phyloP scores from a whole-genome alignment of 2,329 filamentous ascomycete genomes.

The Alternaria brassicae region DNA sequence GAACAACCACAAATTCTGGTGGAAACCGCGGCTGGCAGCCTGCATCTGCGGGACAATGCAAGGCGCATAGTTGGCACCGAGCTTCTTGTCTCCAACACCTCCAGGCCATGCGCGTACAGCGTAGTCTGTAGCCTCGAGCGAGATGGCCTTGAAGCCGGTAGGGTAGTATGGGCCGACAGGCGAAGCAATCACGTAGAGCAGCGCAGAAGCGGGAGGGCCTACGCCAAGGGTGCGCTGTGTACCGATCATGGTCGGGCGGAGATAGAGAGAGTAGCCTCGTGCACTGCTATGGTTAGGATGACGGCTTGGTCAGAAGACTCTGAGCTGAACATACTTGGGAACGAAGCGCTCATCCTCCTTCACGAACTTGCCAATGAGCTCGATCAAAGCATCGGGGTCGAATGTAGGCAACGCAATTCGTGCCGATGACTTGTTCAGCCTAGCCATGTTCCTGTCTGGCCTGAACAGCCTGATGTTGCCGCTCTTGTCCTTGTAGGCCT shows the following conservation, averaged over 20 bases:
- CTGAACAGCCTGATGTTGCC: constrained; percentile 87
- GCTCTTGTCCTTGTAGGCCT: constrained; percentile 89
- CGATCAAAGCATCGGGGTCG: constrained; percentile 73
- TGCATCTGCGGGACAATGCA: constrained; percentile 96
- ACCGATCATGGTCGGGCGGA: constrained; percentile 95
- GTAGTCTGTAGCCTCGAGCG: constrained; percentile 94
- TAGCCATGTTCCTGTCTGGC: constrained; percentile 94
- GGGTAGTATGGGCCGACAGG: constrained; percentile 98
- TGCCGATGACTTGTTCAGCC: constrained; percentile 87
- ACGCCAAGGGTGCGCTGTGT: constrained; percentile 95
- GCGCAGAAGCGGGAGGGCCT: constrained; percentile 85
- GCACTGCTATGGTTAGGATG: constrained; percentile 48
- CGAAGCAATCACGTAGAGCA: constrained; percentile 94
- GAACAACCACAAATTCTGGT: constrained; percentile 98
- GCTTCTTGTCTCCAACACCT: constrained; percentile 96
- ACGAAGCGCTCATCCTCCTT: constrained; percentile 89
- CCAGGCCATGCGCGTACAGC: constrained; percentile 97
- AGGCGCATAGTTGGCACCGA: constrained; percentile 98
- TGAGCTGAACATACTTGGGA: constrained; percentile 65
- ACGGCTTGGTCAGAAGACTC: neutral
- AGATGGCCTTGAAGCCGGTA: constrained; percentile 96
- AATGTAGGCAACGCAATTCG: constrained; percentile 94
- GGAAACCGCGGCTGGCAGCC: constrained; percentile 88
- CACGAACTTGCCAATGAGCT: constrained; percentile 81
- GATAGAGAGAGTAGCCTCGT: constrained; percentile 91